Conservation (phyloP, 2,329 filamentous ascomycete genomes). For the Penicillium sp. region DNA sequence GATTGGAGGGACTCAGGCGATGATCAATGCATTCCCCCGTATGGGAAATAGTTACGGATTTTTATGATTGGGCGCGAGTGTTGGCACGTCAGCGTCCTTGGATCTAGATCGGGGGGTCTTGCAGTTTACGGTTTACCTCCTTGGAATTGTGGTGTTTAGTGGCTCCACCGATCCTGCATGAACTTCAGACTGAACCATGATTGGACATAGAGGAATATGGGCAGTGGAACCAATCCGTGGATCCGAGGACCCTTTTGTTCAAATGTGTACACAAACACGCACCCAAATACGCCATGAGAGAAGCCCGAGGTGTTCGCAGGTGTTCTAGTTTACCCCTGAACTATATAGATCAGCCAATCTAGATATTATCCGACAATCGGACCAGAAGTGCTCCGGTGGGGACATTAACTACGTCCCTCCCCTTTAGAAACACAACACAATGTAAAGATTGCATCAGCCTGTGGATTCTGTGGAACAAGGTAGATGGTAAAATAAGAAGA, state of each 20-base stretch:
- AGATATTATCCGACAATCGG: no score
- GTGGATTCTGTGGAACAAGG: background rate
- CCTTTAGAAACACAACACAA: background rate
- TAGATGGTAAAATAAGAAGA: background rate
- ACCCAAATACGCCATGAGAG: background rate
- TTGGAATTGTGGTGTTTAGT: background rate
- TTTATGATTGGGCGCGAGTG: background rate
- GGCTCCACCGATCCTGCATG: constrained; percentile 1
- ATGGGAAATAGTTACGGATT: background rate
- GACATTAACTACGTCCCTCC: background rate
- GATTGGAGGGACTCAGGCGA: background rate
- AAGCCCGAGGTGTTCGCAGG: no score
- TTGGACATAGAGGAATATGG: background rate
- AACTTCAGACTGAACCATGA: background rate
- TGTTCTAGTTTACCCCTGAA: no score
- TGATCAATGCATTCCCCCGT: background rate
- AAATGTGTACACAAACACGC: background rate
- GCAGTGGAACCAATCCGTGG: background rate
- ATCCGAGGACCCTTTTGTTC: background rate
- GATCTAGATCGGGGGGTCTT: background rate
- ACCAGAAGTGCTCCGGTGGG: no score
- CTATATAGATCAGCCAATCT: no score
- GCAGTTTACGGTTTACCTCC: background rate
- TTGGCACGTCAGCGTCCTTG: background rate
- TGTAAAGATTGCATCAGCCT: background rate